Percentiles rank a stretch among this genome's conserved stretches.
Evolutionary conservation across 495 filamentous ascomycete species (phyloP).

Genomic region (Glonium stellatum): DNA sequence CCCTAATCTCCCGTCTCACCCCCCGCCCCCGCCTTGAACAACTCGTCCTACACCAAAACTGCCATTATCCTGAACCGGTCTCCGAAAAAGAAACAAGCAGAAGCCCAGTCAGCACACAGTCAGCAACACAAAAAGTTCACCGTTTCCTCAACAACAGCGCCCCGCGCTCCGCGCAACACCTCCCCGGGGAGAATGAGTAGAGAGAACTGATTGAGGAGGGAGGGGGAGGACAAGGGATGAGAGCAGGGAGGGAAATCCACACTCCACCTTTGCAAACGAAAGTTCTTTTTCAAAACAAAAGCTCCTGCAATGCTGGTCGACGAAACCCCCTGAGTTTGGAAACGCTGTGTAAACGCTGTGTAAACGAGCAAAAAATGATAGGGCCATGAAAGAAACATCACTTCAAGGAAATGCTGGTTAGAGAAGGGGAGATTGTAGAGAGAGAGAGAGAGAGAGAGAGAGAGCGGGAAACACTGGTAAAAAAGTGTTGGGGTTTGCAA

Average conservation of each 20-base stretch:
- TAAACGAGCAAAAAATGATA: background rate
- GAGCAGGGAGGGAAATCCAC: background rate
- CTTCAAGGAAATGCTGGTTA: background rate
- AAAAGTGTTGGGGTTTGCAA: background rate
- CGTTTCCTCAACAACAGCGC: too few relatives aligned
- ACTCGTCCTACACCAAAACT: too few relatives aligned
- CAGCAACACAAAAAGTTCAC: too few relatives aligned
- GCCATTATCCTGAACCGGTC: too few relatives aligned
- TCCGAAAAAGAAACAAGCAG: too few relatives aligned
- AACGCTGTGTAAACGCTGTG: background rate
- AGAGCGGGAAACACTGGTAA: conserved; percentile 2
- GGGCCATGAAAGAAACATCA: too few relatives aligned
- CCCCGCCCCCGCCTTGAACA: too few relatives aligned
- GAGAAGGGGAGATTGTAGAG: conserved; percentile 2
- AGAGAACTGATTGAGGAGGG: background rate
- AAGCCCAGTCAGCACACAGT: too few relatives aligned
- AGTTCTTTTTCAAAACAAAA: background rate
- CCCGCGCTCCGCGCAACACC: too few relatives aligned
- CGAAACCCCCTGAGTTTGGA: background rate
- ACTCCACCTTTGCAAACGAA: background rate
- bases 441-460: background rate
- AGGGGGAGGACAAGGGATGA: background rate
- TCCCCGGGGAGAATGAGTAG: background rate
- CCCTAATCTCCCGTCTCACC: background rate
- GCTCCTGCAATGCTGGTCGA: conserved; percentile 3